A percentile compares a stretch with the other conserved stretches of the same genome.
phyloP scores from a whole-genome alignment of 371 early-diverging fungal species.

The Nematocida parisii region DNA sequence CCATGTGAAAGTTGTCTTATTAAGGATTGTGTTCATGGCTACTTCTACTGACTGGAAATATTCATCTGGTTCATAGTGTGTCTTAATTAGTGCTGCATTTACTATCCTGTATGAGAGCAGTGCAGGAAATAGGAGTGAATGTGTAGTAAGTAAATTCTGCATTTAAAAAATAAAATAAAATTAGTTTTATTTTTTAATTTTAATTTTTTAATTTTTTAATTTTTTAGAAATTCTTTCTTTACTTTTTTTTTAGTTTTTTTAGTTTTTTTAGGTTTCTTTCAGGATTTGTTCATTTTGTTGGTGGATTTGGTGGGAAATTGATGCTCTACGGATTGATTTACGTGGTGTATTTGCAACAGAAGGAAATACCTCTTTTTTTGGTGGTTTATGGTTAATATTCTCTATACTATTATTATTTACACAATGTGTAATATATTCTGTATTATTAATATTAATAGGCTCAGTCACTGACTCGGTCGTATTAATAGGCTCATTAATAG shows the following conservation, averaged over 20 bases:
- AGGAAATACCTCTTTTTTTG: background rate
- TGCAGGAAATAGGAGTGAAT: background rate
- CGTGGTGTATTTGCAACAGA: background rate
- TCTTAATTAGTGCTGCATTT: conserved; percentile 19
- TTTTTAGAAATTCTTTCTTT: background rate
- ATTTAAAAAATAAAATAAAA: background rate
- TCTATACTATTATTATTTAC: too few species aligned
- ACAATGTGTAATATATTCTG: too few species aligned
- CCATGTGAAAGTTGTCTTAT: conserved; percentile 36
- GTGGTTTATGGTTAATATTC: background rate
- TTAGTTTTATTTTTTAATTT: conserved; percentile 14
- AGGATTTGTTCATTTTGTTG: background rate
- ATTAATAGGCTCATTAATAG: background rate
- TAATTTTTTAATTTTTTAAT: background rate
- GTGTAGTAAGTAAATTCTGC: background rate
- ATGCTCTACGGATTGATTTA: conserved; percentile 33
- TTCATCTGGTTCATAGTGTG: conserved; percentile 56
- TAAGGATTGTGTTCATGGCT: conserved; percentile 18
- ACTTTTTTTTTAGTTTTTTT: background rate
- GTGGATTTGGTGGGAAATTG: conserved; percentile 26
- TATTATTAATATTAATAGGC: background rate
- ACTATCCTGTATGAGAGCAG: background rate
- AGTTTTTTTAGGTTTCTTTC: conserved; percentile 3
- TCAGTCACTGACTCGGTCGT: background rate
- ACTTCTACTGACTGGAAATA: conserved; percentile 53